These are phyloP conservation scores for Meredithiella fracta DNA, from an alignment of 2,329 filamentous ascomycete species.

Conservation along the genomic window DNA sequence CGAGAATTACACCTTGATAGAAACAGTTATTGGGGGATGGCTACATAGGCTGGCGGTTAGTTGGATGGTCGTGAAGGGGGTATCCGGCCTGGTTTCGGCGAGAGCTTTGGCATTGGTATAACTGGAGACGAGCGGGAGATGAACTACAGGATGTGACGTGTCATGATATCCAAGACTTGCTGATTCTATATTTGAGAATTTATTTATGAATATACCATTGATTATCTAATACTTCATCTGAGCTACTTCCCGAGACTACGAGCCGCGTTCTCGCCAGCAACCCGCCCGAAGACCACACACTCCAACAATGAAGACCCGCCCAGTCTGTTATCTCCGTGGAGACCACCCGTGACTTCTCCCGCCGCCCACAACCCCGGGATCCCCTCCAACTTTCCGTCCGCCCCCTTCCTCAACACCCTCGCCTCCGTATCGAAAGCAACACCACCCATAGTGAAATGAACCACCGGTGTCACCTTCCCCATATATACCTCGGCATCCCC, in stretches of 20 bases:
- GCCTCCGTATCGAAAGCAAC: slow-evolving; percentile 38
- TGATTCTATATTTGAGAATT: background rate
- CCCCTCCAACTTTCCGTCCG: slow-evolving; percentile 22
- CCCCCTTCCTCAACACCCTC: slow-evolving; percentile 30
- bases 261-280: slow-evolving; percentile 35
- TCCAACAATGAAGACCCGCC: slow-evolving; percentile 46
- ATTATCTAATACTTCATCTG: background rate
- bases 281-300: slow-evolving; percentile 46
- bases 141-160: background rate
- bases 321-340: slow-evolving; percentile 46
- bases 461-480: slow-evolving; percentile 43
- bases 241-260: background rate
- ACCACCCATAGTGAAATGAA: slow-evolving; percentile 53
- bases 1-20: slow-evolving; percentile 20
- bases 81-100: slow-evolving; percentile 11
- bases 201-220: background rate
- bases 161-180: slow-evolving; percentile 1
- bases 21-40: slow-evolving; percentile 19
- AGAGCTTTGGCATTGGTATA: background rate
- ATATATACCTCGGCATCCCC: slow-evolving; percentile 36
- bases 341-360: slow-evolving; percentile 46
- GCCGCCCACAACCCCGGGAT: slow-evolving; percentile 45
- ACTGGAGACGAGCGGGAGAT: background rate
- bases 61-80: slow-evolving; percentile 20
- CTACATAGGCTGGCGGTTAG: slow-evolving; percentile 19